A percentile compares a stretch with the other conserved stretches of the same genome.
These are phyloP conservation scores for Thermomyces lanuginosus DNA, from an alignment of 2,329 filamentous ascomycete species.

Conservation along the genomic window DNA sequence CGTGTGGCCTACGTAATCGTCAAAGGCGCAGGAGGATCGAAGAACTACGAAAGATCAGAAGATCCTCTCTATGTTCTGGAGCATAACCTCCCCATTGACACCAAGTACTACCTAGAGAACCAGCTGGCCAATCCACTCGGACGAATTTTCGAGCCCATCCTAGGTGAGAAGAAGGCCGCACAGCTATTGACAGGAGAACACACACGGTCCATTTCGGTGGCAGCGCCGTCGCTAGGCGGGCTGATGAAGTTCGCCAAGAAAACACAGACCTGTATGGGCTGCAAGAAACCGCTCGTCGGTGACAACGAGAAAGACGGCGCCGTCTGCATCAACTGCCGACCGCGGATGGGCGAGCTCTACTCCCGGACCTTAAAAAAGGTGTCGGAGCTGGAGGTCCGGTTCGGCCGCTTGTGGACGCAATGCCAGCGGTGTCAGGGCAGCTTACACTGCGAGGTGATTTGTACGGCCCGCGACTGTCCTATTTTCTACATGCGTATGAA, in stretches of 20 bases:
- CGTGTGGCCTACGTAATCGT: slow-evolving; percentile 97
- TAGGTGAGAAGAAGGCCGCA: slow-evolving; percentile 80
- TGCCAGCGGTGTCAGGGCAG: slow-evolving; percentile 95
- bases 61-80: slow-evolving; percentile 95
- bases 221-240: slow-evolving; percentile 76
- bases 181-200: slow-evolving; percentile 82
- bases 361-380: slow-evolving; percentile 77
- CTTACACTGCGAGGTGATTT: slow-evolving; percentile 97
- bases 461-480: slow-evolving; percentile 86
- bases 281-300: slow-evolving; percentile 81
- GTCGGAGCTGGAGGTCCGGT: slow-evolving; percentile 82
- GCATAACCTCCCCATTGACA: slow-evolving; percentile 95
- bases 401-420: slow-evolving; percentile 90
- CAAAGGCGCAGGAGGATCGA: slow-evolving; percentile 73
- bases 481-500: slow-evolving; percentile 99
- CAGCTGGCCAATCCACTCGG: slow-evolving; percentile 88
- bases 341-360: slow-evolving; percentile 80
- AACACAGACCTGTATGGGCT: slow-evolving; percentile 95
- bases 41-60: slow-evolving; percentile 94
- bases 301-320: slow-evolving; percentile 70
- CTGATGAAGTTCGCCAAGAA: slow-evolving; percentile 98
- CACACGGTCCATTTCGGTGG: slow-evolving; percentile 84
- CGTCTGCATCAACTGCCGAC: slow-evolving; percentile 72
- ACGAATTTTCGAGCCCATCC: slow-evolving; percentile 93
- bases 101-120: slow-evolving; percentile 96